A percentile compares a stretch with the other conserved stretches of the same genome.
phyloP scores from a whole-genome alignment of 805 yeast species.

The Lipomyces lipofer region DNA sequence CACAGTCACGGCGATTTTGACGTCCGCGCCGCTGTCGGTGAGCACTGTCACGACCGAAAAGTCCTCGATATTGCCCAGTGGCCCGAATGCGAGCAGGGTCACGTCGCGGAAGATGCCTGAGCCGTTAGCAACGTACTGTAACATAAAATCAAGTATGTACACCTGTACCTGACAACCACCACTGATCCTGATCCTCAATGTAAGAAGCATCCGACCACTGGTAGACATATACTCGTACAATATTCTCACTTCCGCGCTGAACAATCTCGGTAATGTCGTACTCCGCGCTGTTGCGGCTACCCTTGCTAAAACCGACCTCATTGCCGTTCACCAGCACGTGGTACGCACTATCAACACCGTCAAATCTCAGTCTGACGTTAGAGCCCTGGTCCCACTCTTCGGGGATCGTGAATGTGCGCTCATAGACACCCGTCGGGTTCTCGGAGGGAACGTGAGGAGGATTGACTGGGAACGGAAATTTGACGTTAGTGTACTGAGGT shows the following conservation, averaged over 20 bases:
- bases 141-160: neutral
- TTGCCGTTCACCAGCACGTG: conserved; percentile 41
- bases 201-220: conserved; percentile 42
- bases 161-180: conserved; percentile 43
- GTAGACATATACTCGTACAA: conserved; percentile 32
- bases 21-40: conserved; percentile 8
- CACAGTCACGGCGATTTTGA: conserved; percentile 6
- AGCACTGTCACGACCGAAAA: conserved; percentile 35
- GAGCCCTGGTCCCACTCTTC: conserved; percentile 28
- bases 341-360: conserved; percentile 43
- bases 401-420: conserved; percentile 34
- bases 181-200: conserved; percentile 45
- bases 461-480: conserved; percentile 40
- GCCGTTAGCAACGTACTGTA: neutral
- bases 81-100: conserved; percentile 35
- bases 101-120: conserved; percentile 42
- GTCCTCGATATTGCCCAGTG: conserved; percentile 39
- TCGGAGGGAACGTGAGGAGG: conserved; percentile 42
- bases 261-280: conserved; percentile 34
- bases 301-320: conserved; percentile 41
- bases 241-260: conserved; percentile 18
- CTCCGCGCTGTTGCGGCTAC: conserved; percentile 42
- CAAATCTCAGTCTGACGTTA: conserved; percentile 39
- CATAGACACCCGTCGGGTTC: conserved; percentile 43
- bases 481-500: conserved; percentile 43